Conservation (phyloP, 192 early-diverging fungal species). For the Coemansia sp. region DNA sequence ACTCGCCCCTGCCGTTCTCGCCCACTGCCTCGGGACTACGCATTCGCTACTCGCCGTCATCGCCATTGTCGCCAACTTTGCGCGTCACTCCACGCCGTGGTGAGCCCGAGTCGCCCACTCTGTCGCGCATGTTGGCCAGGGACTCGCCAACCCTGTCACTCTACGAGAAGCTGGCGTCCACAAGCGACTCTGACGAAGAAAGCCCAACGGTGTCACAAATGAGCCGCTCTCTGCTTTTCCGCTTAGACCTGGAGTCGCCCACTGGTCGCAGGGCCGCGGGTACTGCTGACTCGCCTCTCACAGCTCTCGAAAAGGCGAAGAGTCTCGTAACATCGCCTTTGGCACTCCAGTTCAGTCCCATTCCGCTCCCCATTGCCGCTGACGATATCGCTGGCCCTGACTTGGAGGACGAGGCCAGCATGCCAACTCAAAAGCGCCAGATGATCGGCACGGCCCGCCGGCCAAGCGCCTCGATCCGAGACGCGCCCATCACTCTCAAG, state of each 20-base stretch:
- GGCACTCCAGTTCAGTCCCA: slow-evolving; percentile 16
- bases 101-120: slow-evolving; percentile 52
- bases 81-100: slow-evolving; percentile 32
- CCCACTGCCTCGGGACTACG: slow-evolving; percentile 40
- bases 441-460: not conserved
- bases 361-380: not conserved
- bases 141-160: slow-evolving; percentile 39
- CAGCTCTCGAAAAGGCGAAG: slow-evolving; percentile 9
- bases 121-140: slow-evolving; percentile 30
- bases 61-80: slow-evolving; percentile 45
- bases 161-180: slow-evolving; percentile 32
- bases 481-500: slow-evolving; percentile 3
- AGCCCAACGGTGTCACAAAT: slow-evolving; percentile 49
- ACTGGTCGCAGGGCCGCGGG: slow-evolving; percentile 11
- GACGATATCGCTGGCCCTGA: not conserved
- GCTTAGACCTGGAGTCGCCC: slow-evolving; percentile 51
- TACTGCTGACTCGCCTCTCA: slow-evolving; percentile 17
- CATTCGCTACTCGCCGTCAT: slow-evolving; percentile 49
- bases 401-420: slow-evolving; percentile 8
- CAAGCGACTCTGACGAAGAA: slow-evolving; percentile 34
- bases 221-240: slow-evolving; percentile 51
- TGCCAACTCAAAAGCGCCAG: not conserved
- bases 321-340: not conserved
- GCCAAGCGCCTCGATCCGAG: slow-evolving; percentile 10
- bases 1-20: slow-evolving; percentile 41